Base-by-base conservation (phyloP, 2,329 filamentous ascomycete species). In the Monilinia fructicola region DNA sequence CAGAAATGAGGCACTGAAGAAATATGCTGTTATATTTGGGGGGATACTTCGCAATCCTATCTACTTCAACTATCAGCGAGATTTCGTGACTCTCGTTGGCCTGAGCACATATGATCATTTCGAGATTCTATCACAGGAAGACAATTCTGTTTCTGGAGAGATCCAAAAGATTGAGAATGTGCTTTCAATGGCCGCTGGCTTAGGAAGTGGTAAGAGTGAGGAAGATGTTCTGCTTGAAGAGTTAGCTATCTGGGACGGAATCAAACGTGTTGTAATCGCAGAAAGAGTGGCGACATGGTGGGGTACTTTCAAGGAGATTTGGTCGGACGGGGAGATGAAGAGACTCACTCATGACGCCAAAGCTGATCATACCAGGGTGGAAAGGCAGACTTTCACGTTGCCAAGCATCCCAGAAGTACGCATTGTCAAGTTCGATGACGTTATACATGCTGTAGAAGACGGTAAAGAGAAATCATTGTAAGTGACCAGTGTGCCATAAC, bases 251-350 rank as follows among this genome's bases (percentile, higher is more conserved):
- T 66, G 58, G 16, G 48, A 60, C 26, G 55, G 64, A 1, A 9
- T 61, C 26, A 66, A 54, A 23, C 18, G 28, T 28, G 9, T 66
- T 12, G 14, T 66, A 11, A 35, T 66, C 14, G 31, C 52, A 18
- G 64, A 66, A 38, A 50, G 28, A 16, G 35, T 16, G 10, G 46
- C 64, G 14, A 61, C 64, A 7, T 66, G 64, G 64, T 66, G 46
- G 64, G 55, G 64, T 14, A 54, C 54, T 31, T 53, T 35, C 38
- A 66, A 66, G 16, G 55, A 66, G 46, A 66, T 66, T 2, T 66
- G 64, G 64, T 66, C 64, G 10, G 48, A 66, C 35, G 23, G 12
- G 21, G 55, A 66, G 46, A 23, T 66, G 23, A 35, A 42, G 18
- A 46, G 6, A 14, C 38, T 61, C 1, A 54, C 42, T 21, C 16